Evolutionary conservation across 2,329 filamentous ascomycete species (phyloP).

Genomic region (Hymenoscyphus scutula): DNA sequence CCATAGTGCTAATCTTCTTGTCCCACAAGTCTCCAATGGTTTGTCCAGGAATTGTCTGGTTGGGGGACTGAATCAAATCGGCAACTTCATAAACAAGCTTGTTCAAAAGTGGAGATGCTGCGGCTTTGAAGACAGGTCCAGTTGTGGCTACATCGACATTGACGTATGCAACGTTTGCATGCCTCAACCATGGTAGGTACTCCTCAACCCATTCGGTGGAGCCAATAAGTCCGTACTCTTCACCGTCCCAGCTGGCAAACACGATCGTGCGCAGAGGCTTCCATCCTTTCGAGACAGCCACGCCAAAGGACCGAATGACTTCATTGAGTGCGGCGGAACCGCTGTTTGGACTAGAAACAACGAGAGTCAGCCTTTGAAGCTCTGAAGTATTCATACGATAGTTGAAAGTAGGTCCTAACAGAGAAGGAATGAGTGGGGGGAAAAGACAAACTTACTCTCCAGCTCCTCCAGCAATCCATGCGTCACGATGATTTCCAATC

Average conservation of each 20-base stretch:
- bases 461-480: constrained; percentile 84
- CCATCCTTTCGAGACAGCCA: constrained; percentile 71
- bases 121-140: constrained; percentile 55
- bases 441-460: constrained; percentile 48
- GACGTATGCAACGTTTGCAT: constrained; percentile 69
- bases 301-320: constrained; percentile 70
- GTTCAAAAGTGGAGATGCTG: constrained; percentile 63
- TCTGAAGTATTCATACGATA: too few species aligned
- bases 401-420: too few species aligned
- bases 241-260: constrained; percentile 72
- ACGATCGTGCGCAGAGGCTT: constrained; percentile 86
- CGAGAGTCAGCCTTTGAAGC: too few species aligned
- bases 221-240: constrained; percentile 78
- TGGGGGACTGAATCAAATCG: constrained; percentile 44
- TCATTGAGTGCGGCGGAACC: constrained; percentile 79
- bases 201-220: constrained; percentile 89
- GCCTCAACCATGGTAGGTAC: constrained; percentile 70
- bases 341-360: constrained; percentile 58
- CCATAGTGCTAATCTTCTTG: constrained; percentile 54
- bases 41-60: constrained; percentile 39
- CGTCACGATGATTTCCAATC: constrained; percentile 88
- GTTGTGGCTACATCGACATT: constrained; percentile 72
- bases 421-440: background rate
- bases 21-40: constrained; percentile 48
- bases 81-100: constrained; percentile 58